Evolutionary conservation across 495 filamentous ascomycete species (phyloP).

Genomic region (Chaetomium fimeti): DNA sequence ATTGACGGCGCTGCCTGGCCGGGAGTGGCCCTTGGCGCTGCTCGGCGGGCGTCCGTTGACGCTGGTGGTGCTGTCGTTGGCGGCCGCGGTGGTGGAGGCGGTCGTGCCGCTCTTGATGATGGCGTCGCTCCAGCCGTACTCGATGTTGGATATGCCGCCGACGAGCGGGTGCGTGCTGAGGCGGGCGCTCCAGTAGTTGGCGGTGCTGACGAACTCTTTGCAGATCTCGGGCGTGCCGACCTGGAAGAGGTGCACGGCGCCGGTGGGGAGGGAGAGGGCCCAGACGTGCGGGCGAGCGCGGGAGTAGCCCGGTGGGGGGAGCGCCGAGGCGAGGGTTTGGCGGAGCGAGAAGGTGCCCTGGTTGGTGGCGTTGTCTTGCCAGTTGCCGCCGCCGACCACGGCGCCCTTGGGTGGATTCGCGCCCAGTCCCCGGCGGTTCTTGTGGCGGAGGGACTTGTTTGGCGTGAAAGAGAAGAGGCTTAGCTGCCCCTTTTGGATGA

Average conservation of each 20-base stretch:
- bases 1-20: conserved; percentile 46
- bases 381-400: conserved; percentile 90
- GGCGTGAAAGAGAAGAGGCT: conserved; percentile 90
- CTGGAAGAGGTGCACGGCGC: conserved; percentile 95
- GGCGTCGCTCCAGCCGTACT: conserved; percentile 95
- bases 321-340: conserved; percentile 86
- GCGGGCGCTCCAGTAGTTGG: conserved; percentile 97
- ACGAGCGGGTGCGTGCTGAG: conserved; percentile 88
- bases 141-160: conserved; percentile 92
- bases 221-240: conserved; percentile 94
- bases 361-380: conserved; percentile 90
- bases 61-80: conserved; percentile 43
- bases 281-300: conserved; percentile 89
- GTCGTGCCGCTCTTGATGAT: conserved; percentile 75
- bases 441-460: conserved; percentile 69
- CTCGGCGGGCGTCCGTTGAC: conserved; percentile 26
- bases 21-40: conserved; percentile 37
- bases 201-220: conserved; percentile 87
- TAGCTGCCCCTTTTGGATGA: conserved; percentile 94
- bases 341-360: conserved; percentile 83
- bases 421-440: conserved; percentile 50
- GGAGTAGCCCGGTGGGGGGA: conserved; percentile 90
- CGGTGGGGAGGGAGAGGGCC: conserved; percentile 88
- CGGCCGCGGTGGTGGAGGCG: conserved; percentile 39
- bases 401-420: conserved; percentile 51